Conservation (phyloP, 441 rosid species). For the Theobroma grandiflorum region DNA sequence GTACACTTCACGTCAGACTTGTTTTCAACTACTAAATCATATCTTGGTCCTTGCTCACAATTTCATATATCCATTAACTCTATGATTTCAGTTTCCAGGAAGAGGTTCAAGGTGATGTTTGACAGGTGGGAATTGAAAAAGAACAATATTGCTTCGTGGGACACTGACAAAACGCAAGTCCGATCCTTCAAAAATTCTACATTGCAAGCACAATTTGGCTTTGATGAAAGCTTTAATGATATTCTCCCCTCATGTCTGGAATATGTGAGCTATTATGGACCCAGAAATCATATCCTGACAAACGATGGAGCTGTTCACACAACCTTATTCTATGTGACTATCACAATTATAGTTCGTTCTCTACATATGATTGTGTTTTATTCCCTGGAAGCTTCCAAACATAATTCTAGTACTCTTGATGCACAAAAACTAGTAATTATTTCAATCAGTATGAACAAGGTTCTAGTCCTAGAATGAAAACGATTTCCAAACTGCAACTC, state of each 20-base stretch:
- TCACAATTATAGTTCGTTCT: neutral
- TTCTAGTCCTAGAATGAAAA: slow-evolving; percentile 20
- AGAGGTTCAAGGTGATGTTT: too few species aligned
- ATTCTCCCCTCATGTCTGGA: neutral
- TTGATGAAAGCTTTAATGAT: too few species aligned
- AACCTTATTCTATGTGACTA: neutral
- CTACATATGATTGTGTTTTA: neutral
- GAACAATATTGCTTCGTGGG: too few species aligned
- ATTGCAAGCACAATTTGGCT: too few species aligned
- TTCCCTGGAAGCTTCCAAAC: slow-evolving; percentile 11
- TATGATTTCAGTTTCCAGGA: too few species aligned
- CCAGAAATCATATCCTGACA: neutral
- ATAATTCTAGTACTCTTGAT: neutral
- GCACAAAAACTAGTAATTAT: neutral
- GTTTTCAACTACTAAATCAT: too few species aligned
- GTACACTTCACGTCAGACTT: too few species aligned
- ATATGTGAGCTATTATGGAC: neutral
- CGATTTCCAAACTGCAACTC: neutral
- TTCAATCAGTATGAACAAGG: neutral
- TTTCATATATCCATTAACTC: too few species aligned
- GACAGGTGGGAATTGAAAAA: too few species aligned
- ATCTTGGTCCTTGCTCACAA: too few species aligned
- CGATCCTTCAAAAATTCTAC: too few species aligned
- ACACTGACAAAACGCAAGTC: too few species aligned
- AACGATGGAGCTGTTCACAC: neutral